These are phyloP conservation scores for Condylostoma magnum DNA, from an alignment of 169 alveolate genomes.

Conservation along the genomic window DNA sequence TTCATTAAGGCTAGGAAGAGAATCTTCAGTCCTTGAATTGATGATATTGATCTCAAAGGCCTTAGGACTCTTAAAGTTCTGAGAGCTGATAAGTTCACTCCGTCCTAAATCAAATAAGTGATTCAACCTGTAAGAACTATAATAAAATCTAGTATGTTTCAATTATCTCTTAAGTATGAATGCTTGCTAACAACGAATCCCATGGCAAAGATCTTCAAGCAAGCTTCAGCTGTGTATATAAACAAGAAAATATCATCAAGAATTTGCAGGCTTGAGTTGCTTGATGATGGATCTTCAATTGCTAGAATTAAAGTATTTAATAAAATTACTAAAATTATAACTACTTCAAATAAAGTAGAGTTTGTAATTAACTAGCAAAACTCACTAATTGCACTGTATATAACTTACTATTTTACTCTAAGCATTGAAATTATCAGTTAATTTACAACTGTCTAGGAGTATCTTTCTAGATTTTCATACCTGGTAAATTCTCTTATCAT, in stretches of 20 bases:
- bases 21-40: conserved; percentile 57
- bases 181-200: conserved; percentile 36
- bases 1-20: conserved; percentile 53
- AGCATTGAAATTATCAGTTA: too few relatives aligned
- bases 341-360: not conserved
- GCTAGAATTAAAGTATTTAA: not conserved
- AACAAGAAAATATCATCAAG: conserved; percentile 46
- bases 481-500: too few relatives aligned
- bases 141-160: conserved; percentile 68
- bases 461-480: too few relatives aligned
- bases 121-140: conserved; percentile 62
- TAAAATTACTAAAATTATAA: not conserved
- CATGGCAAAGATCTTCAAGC: conserved; percentile 51
- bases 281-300: conserved; percentile 21
- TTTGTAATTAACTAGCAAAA: too few relatives aligned
- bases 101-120: conserved; percentile 31
- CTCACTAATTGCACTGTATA: too few relatives aligned
- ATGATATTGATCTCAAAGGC: conserved; percentile 61
- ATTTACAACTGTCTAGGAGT: too few relatives aligned
- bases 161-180: conserved; percentile 62
- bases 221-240: conserved; percentile 59
- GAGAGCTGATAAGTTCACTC: conserved; percentile 50
- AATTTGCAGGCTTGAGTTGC: not conserved
- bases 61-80: conserved; percentile 65
- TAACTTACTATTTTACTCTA: too few relatives aligned